Evolutionary conservation across 202 grass and related monocot genomes (phyloP).

Genomic region (Panicum hallii): DNA sequence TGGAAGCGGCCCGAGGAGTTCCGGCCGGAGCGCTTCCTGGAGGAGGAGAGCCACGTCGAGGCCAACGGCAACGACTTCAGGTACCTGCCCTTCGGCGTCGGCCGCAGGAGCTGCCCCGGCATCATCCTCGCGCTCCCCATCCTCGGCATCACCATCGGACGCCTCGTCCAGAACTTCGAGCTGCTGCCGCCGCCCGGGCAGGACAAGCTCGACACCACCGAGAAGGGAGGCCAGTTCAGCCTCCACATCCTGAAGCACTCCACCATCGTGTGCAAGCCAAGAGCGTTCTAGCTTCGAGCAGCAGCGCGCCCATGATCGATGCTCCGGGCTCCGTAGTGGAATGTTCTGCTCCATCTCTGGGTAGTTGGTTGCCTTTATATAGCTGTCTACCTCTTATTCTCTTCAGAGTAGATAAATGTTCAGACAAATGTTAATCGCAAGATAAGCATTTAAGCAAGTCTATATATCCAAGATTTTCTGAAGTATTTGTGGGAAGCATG

Average conservation of each 20-base stretch:
- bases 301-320: neutral
- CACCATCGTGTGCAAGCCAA: slow-evolving; percentile 77
- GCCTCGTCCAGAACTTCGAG: slow-evolving; percentile 88
- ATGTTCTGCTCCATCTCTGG: neutral
- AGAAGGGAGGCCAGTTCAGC: slow-evolving; percentile 92
- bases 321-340: neutral
- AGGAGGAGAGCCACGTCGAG: slow-evolving; percentile 91
- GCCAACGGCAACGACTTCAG: slow-evolving; percentile 87
- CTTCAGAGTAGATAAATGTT: neutral
- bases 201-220: slow-evolving; percentile 76
- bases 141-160: slow-evolving; percentile 82
- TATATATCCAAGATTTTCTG: neutral
- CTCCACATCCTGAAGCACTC: slow-evolving; percentile 85
- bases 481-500: too few relatives aligned
- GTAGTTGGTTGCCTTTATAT: neutral
- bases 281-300: slow-evolving; percentile 38
- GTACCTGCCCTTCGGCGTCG: slow-evolving; percentile 85
- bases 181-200: slow-evolving; percentile 71
- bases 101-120: slow-evolving; percentile 81
- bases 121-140: slow-evolving; percentile 94
- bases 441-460: neutral
- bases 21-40: slow-evolving; percentile 82
- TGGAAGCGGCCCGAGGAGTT: slow-evolving; percentile 82
- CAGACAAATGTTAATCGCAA: slow-evolving; percentile 13
- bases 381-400: neutral